Percentiles rank a stretch among this genome's conserved stretches.
These are phyloP conservation scores for Oropetium thomaeum DNA, from an alignment of 176 grass and related monocot genomes.

Conservation along the genomic window DNA sequence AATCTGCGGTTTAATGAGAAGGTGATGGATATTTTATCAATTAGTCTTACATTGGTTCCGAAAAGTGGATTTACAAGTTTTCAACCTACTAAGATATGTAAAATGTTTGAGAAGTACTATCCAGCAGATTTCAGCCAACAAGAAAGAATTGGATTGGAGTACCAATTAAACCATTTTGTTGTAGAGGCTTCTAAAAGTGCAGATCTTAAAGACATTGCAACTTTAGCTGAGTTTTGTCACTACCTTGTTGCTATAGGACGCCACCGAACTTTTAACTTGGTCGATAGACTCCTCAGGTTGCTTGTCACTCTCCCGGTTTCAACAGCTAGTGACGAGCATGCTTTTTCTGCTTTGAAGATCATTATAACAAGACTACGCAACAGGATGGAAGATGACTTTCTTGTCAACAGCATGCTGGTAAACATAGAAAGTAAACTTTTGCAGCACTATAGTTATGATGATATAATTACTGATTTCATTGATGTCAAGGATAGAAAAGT, in stretches of 20 bases:
- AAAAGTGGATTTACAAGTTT: neutral
- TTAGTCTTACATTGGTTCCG: neutral
- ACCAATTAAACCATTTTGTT: conserved; percentile 4
- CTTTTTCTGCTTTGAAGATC: neutral
- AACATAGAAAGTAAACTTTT: too few species aligned
- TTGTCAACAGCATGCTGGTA: too few species aligned
- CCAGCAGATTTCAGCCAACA: neutral
- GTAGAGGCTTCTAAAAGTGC: neutral
- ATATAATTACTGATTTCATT: too few species aligned
- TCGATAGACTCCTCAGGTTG: conserved; percentile 29
- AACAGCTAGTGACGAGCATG: conserved; percentile 4
- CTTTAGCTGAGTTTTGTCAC: neutral
- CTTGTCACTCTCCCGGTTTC: conserved; percentile 13
- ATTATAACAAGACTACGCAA: too few species aligned
- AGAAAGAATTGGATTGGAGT: neutral
- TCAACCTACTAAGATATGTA: neutral
- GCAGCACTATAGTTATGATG: too few species aligned
- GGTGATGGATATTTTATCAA: neutral
- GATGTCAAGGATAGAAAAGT: too few species aligned
- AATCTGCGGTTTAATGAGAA: neutral
- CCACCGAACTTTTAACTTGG: neutral
- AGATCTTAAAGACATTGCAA: neutral
- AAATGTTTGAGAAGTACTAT: neutral
- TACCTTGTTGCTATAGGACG: neutral
- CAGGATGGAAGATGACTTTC: too few species aligned